Base-by-base conservation (phyloP, 768 basidiomycete genomes). In the Hericium alpestre region DNA sequence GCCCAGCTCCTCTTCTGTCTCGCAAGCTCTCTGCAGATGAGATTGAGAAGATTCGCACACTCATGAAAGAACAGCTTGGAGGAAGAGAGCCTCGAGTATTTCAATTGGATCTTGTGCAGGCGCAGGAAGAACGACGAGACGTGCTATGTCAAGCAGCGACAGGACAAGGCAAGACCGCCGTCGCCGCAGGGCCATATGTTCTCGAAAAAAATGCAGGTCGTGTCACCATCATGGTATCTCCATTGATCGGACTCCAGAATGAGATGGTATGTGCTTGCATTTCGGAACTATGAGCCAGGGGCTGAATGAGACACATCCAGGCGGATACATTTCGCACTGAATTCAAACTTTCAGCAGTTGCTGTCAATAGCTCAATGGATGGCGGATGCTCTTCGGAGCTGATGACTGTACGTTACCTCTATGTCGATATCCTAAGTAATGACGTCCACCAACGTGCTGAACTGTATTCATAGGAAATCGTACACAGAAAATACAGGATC, bases 141-240 rank as follows among this genome's bases (percentile, higher is more conserved):
- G 65, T 65, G 2, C 56, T 75, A 0, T 58, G 74, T 1, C 73
- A 76, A 62, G 73, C 73, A 0, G 69, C 68, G 0, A 69, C 68
- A 1, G 74, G 73, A 0, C 55, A 63, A 1, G 74, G 74, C 0
- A 75, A 75, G 60, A 75, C 74, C 0, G 64, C 64, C 0, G 63
- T 76, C 22, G 74, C 69, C 1, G 74, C 74, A 11, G 75, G 70
- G 0, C 74, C 74, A 5, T 69, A 75, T 57, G 53, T 67, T 0
- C 68, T 65, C 25, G 59, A 60, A 2, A 54, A 18, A 8, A 65
- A 59, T 18, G 59, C 66, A 38, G 68, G 66, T 4, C 68, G 65
- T 55, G 64, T 73, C 0, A 73, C 72, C 0, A 57, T 76, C 1
- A 64, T 75, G 63, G 65, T 76, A 0, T 73, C 72, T 7, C 75